Percentiles rank a stretch among this genome's conserved stretches.
These are phyloP conservation scores for Fusarium miscanthi DNA, from an alignment of 2,329 filamentous ascomycete species.

Conservation along the genomic window DNA sequence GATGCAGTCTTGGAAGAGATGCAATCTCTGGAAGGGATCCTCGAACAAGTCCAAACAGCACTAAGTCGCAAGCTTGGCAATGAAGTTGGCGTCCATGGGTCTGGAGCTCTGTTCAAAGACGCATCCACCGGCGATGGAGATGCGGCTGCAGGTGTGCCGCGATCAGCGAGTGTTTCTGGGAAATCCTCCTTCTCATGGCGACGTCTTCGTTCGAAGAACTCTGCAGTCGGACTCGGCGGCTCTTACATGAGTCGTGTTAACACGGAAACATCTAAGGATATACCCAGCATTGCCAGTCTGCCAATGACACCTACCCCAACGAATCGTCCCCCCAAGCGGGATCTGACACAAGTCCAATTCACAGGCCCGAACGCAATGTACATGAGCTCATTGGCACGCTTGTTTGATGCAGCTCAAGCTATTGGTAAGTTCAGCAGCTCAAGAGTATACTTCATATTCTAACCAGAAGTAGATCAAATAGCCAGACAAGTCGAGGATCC, in stretches of 20 bases:
- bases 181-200: constrained; percentile 88
- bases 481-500: constrained; percentile 96
- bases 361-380: constrained; percentile 88
- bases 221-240: constrained; percentile 68
- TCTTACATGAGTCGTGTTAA: constrained; percentile 55
- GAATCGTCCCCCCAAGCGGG: constrained; percentile 76
- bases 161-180: constrained; percentile 71
- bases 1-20: constrained; percentile 95
- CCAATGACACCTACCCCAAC: constrained; percentile 78
- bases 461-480: constrained; percentile 79
- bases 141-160: constrained; percentile 56
- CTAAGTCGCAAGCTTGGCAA: constrained; percentile 88
- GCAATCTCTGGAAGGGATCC: constrained; percentile 84
- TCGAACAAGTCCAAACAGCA: constrained; percentile 84
- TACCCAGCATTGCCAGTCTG: constrained; percentile 73
- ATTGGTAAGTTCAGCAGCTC: constrained; percentile 72
- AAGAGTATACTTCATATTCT: constrained; percentile 20
- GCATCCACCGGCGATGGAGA: constrained; percentile 64
- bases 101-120: constrained; percentile 80
- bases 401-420: constrained; percentile 94
- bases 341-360: constrained; percentile 75
- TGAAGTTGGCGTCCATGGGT: constrained; percentile 87
- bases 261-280: constrained; percentile 46
- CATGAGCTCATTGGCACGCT: constrained; percentile 86
- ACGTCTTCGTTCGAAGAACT: constrained; percentile 89